phyloP scores from a whole-genome alignment of 345 rosid species.

The Eucalyptus guilfoylei region DNA sequence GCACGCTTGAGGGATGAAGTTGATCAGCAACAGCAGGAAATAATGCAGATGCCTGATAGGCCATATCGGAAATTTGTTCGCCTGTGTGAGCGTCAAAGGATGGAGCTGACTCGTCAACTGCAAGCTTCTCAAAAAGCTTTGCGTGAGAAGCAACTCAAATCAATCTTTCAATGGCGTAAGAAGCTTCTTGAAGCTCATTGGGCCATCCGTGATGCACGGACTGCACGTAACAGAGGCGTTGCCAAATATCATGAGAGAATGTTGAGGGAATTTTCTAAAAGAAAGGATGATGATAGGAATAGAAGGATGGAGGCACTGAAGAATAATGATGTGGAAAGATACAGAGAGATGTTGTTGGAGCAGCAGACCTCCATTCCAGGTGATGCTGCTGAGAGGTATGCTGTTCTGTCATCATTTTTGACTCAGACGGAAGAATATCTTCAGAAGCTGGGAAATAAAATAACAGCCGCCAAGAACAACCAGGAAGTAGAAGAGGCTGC shows the following conservation, averaged over 20 bases:
- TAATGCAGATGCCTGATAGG: conserved; percentile 98
- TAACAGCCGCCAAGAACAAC: conserved; percentile 85
- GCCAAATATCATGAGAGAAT: conserved; percentile 98
- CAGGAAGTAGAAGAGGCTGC: conserved; percentile 99
- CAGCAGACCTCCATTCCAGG: conserved; percentile 90
- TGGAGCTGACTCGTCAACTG: conserved; percentile 86
- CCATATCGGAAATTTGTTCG: conserved; percentile 97
- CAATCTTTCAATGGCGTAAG: conserved; percentile 99
- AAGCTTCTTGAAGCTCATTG: conserved; percentile 98
- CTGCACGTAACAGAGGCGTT: conserved; percentile 96
- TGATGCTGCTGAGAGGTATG: conserved; percentile 94
- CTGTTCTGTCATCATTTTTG: conserved; percentile 91
- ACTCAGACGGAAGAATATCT: conserved; percentile 98
- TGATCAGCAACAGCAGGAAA: conserved; percentile 93
- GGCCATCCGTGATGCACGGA: conserved; percentile 97
- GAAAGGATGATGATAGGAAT: conserved; percentile 89
- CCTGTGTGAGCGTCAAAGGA: conserved; percentile 90
- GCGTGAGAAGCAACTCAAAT: conserved; percentile 90
- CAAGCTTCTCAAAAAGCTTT: conserved; percentile 75
- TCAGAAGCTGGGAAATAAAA: conserved; percentile 84
- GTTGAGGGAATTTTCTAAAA: conserved; percentile 92
- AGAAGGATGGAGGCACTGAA: conserved; percentile 99
- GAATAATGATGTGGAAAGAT: conserved; percentile 99
- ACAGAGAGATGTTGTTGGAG: conserved; percentile 96
- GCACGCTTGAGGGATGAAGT: conserved; percentile 87